Conservation (phyloP, 2,329 filamentous ascomycete species). For the Grosmannia clavigera region DNA sequence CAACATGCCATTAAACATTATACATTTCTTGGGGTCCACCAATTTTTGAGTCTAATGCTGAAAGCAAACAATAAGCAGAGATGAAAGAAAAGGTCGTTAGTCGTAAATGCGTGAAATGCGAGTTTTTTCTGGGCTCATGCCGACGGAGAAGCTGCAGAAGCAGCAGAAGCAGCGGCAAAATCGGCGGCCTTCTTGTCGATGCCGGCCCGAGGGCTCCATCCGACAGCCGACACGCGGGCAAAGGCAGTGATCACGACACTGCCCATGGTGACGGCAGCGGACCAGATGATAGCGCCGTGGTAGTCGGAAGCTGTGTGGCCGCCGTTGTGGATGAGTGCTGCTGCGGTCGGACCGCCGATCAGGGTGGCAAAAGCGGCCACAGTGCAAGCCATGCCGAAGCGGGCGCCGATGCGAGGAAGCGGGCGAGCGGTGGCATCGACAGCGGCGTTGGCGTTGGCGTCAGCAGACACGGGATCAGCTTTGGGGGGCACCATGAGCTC, state of each 20-base stretch:
- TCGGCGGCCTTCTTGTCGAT: not conserved
- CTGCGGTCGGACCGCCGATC: constrained; percentile 24
- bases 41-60: not conserved
- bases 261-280: constrained; percentile 8
- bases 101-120: not conserved
- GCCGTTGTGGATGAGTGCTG: constrained; percentile 8
- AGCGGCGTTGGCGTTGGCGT: not conserved
- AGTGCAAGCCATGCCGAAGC: constrained; percentile 31
- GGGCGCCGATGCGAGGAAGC: constrained; percentile 23
- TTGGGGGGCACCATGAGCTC: constrained; percentile 22
- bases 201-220: constrained; percentile 4
- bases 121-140: not conserved
- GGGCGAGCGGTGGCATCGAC: too few species aligned
- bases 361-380: constrained; percentile 27
- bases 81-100: not conserved
- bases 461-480: not conserved
- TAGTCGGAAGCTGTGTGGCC: constrained; percentile 7
- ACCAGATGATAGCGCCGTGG: constrained; percentile 11
- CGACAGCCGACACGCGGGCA: constrained; percentile 6
- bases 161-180: not conserved
- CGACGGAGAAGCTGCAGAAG: constrained; percentile 10
- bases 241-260: constrained; percentile 2
- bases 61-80: not conserved
- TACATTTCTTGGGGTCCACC: too few species aligned
- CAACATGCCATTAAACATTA: too few species aligned